Evolutionary conservation across 345 rosid species (phyloP).

Genomic region (Salix purpurea): DNA sequence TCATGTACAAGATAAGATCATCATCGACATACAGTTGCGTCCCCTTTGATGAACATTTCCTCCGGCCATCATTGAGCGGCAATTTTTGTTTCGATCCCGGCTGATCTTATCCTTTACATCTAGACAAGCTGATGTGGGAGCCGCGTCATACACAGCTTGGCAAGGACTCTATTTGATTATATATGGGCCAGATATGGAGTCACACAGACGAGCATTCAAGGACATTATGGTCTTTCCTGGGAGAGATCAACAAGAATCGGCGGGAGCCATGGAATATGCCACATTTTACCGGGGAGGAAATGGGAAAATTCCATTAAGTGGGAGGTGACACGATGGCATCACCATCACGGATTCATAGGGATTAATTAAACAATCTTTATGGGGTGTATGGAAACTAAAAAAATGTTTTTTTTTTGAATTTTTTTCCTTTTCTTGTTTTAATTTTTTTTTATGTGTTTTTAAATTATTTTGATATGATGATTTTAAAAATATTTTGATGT

Average conservation of each 20-base stretch:
- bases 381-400: too few relatives aligned
- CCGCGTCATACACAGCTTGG: background rate
- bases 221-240: slow-evolving; percentile 5
- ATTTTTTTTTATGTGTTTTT: fast-evolving
- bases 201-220: background rate
- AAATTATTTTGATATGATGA: too few relatives aligned
- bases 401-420: too few relatives aligned
- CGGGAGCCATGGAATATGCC: slow-evolving; percentile 16
- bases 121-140: background rate
- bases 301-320: background rate
- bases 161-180: background rate
- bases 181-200: background rate
- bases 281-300: background rate
- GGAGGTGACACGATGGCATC: slow-evolving; percentile 5
- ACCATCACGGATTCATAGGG: slow-evolving; percentile 9
- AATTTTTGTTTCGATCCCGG: background rate
- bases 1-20: background rate
- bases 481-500: too few relatives aligned
- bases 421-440: too few relatives aligned
- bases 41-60: background rate
- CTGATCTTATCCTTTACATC: background rate
- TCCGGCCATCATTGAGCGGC: background rate
- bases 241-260: slow-evolving; percentile 19
- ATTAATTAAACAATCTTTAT: background rate
- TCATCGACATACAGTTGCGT: background rate